phyloP scores from a whole-genome alignment of 306 rosid species.

The Cicer yamashitae region DNA sequence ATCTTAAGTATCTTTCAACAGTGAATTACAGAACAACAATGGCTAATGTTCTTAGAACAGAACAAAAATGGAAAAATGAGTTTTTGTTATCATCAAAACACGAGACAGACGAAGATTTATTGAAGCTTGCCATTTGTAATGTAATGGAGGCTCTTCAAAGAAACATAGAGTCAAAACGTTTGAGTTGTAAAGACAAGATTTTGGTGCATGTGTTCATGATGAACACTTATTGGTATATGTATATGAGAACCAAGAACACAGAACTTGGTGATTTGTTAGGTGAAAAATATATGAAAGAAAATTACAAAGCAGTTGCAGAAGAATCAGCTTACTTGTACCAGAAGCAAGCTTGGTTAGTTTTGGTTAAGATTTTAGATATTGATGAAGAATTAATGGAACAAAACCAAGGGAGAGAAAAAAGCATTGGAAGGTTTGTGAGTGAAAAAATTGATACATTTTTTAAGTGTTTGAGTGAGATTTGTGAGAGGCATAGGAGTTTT shows the following conservation, averaged over 20 bases:
- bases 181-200: conserved; percentile 62
- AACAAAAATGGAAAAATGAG: conserved; percentile 76
- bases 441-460: conserved; percentile 66
- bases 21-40: conserved; percentile 58
- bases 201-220: conserved; percentile 59
- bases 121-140: conserved; percentile 63
- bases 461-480: conserved; percentile 62
- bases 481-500: conserved; percentile 55
- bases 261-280: conserved; percentile 77
- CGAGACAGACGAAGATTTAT: conserved; percentile 55
- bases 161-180: conserved; percentile 71
- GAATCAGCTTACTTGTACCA: conserved; percentile 84
- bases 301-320: conserved; percentile 68
- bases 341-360: conserved; percentile 70
- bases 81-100: conserved; percentile 37
- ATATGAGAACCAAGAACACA: conserved; percentile 80
- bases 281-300: conserved; percentile 60
- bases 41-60: conserved; percentile 75
- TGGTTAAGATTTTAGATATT: conserved; percentile 57
- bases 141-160: conserved; percentile 84
- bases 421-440: conserved; percentile 44
- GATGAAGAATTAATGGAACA: conserved; percentile 50
- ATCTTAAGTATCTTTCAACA: conserved; percentile 74
- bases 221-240: conserved; percentile 94
- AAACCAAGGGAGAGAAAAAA: conserved; percentile 55